Percentiles rank a stretch among this genome's conserved stretches.
phyloP scores from a whole-genome alignment of 768 basidiomycete genomes.

The Rhizopogon sp. region DNA sequence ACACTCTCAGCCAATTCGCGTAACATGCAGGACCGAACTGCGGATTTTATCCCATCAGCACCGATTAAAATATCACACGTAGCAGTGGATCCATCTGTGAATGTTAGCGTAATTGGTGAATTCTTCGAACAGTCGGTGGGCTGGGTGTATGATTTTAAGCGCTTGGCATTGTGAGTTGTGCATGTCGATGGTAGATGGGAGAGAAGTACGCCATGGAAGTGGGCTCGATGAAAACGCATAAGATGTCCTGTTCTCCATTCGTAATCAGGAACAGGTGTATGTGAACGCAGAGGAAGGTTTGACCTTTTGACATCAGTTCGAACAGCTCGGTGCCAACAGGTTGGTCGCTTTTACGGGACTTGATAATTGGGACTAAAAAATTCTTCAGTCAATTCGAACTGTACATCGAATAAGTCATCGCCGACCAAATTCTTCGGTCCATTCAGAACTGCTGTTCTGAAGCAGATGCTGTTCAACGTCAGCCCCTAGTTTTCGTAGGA shows the following conservation, averaged over 20 bases:
- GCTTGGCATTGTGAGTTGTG: slow-evolving; percentile 49
- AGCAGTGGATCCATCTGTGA: slow-evolving; percentile 56
- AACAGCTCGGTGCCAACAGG: slow-evolving; percentile 47
- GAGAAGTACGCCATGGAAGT: slow-evolving; percentile 59
- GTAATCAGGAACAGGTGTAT: not conserved
- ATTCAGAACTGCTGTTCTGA: slow-evolving; percentile 13
- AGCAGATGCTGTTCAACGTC: slow-evolving; percentile 12
- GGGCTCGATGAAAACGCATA: slow-evolving; percentile 57
- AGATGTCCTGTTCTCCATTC: slow-evolving; percentile 34
- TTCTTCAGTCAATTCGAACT: not conserved
- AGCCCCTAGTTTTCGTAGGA: slow-evolving; percentile 16
- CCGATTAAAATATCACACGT: slow-evolving; percentile 64
- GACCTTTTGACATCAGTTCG: slow-evolving; percentile 54
- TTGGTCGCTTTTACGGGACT: slow-evolving; percentile 60
- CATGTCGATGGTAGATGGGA: slow-evolving; percentile 40
- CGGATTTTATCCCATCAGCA: slow-evolving; percentile 62
- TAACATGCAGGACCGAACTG: slow-evolving; percentile 34
- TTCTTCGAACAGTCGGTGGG: slow-evolving; percentile 12
- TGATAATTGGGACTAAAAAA: slow-evolving; percentile 43
- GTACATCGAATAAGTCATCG: not conserved
- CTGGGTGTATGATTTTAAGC: slow-evolving; percentile 52
- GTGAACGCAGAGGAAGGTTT: slow-evolving; percentile 2
- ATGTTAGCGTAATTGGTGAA: slow-evolving; percentile 40
- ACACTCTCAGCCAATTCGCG: slow-evolving; percentile 25
- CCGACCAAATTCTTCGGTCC: slow-evolving; percentile 20